Percentiles rank a stretch among this genome's conserved stretches.
Evolutionary conservation across 2,329 filamentous ascomycete genomes (phyloP).

Genomic region (Colletotrichum lentis): DNA sequence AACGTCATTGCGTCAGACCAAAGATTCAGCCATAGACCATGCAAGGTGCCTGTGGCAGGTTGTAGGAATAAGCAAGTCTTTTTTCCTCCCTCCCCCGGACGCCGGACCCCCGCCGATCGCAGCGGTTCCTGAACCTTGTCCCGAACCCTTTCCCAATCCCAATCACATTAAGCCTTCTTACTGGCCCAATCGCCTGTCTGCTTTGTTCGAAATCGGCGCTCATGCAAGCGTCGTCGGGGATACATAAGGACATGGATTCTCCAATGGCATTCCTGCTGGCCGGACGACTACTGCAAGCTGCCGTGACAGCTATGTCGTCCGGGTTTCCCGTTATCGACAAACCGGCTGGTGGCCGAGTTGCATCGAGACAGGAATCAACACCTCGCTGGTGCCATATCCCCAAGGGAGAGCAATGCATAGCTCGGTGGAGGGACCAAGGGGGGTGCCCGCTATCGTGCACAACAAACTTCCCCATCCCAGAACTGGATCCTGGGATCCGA

Average conservation of each 20-base stretch:
- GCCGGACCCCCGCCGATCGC: slow-evolving; percentile 28
- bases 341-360: slow-evolving; percentile 6
- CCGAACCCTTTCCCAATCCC: slow-evolving; percentile 25
- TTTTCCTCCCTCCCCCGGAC: background rate
- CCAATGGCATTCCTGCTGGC: slow-evolving; percentile 13
- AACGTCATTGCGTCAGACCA: slow-evolving; percentile 32
- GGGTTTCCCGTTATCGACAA: slow-evolving; percentile 33
- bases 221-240: slow-evolving; percentile 13
- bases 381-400: slow-evolving; percentile 24
- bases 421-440: slow-evolving; percentile 16
- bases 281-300: slow-evolving; percentile 17
- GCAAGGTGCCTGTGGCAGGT: background rate
- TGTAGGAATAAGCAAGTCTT: slow-evolving; percentile 13
- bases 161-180: slow-evolving; percentile 1
- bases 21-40: background rate
- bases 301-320: slow-evolving; percentile 26
- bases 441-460: slow-evolving; percentile 11
- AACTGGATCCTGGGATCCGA: slow-evolving; percentile 31
- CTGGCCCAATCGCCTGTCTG: slow-evolving; percentile 14
- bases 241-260: slow-evolving; percentile 30
- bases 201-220: slow-evolving; percentile 14
- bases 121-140: slow-evolving; percentile 34
- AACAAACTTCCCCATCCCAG: slow-evolving; percentile 12
- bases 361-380: slow-evolving; percentile 1
- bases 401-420: slow-evolving; percentile 16